A percentile compares a stretch with the other conserved stretches of the same genome.
Evolutionary conservation across 2,329 filamentous ascomycete genomes (phyloP).

Genomic region (Cytospora piceae): DNA sequence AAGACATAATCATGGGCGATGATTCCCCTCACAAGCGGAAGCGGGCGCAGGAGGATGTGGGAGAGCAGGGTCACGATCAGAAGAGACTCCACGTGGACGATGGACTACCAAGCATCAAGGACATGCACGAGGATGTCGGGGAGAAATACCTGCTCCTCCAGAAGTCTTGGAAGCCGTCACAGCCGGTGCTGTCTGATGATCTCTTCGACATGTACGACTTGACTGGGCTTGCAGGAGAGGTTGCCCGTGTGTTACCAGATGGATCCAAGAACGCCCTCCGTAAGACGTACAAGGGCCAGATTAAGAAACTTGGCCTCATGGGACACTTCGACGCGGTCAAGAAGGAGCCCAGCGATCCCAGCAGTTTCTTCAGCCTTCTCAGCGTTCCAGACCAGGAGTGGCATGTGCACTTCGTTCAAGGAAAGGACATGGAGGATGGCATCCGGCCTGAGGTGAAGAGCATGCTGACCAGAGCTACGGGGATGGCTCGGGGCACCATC

Average conservation of each 20-base stretch:
- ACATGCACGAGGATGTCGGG: constrained; percentile 68
- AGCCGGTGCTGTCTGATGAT: constrained; percentile 57
- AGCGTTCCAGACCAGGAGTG: constrained; percentile 59
- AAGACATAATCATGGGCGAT: constrained; percentile 52
- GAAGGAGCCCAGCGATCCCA: constrained; percentile 55
- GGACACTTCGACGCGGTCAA: constrained; percentile 65
- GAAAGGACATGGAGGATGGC: constrained; percentile 59
- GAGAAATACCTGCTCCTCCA: constrained; percentile 69
- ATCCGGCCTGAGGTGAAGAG: constrained; percentile 50
- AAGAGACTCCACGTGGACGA: constrained; percentile 68
- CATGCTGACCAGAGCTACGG: constrained; percentile 54
- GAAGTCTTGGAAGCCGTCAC: constrained; percentile 45
- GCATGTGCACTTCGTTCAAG: constrained; percentile 57
- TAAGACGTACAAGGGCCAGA: constrained; percentile 71
- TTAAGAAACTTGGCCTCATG: constrained; percentile 64
- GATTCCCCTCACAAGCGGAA: constrained; percentile 65
- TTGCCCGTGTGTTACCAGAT: constrained; percentile 66
- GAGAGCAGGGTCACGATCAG: constrained; percentile 53
- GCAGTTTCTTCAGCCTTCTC: constrained; percentile 58
- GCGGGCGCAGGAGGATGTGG: constrained; percentile 57
- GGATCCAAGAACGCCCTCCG: constrained; percentile 69
- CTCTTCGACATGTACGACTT: constrained; percentile 63
- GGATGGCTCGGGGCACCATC: constrained; percentile 61
- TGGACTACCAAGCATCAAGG: constrained; percentile 64
- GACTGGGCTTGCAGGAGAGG: constrained; percentile 60